Base-by-base conservation (phyloP, 106 monocot genomes). In the Xerophyta viscosa region DNA sequence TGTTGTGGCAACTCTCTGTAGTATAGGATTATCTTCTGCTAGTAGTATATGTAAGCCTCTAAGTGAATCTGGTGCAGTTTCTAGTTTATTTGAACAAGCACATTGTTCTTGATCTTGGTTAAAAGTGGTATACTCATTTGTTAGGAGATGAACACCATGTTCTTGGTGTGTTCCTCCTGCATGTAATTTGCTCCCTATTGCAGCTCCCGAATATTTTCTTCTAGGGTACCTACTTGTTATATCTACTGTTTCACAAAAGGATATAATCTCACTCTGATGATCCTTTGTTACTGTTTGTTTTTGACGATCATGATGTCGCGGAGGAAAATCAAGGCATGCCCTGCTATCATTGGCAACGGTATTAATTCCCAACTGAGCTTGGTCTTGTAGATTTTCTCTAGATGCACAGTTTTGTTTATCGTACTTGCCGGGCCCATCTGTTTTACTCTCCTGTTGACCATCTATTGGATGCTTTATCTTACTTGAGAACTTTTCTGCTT, bases 21-120 rank as follows among this genome's bases (percentile, higher is more conserved):
- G 61, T 45, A 80, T 70, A 39, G 27, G 68, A 24, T 69, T 80
- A 57, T 80, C 79, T 74, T 80, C 79, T 37, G 79, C 79, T 36
- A 80, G 79, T 33, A 80, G 46, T 65, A 74, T 74, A 22, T 41
- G 15, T n/a, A 80, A 60, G 5, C 70, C 73, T 51, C 33, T 33
- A 44, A 74, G 74, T 65, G 64, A 37, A 29, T 58, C 56, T 41
- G 43, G 37, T n/a, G 48, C 20, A 21, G 63, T 15, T 65, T 56
- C 30, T 29, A 53, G 14, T 29, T 63, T 64, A 41, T 11, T 46
- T 41, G 62, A 62, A 46, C 8, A 9, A 49, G 29, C 10, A 29
- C 8, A 45, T 6, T 53, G 46, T 48, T 66, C 46, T 27, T 26
- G 37, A 24, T 28, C 24, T 3, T 12, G n/a, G 29, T 36, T 52